phyloP scores from a whole-genome alignment of 2,329 filamentous ascomycete genomes.

The Aureobasidium vineae region DNA sequence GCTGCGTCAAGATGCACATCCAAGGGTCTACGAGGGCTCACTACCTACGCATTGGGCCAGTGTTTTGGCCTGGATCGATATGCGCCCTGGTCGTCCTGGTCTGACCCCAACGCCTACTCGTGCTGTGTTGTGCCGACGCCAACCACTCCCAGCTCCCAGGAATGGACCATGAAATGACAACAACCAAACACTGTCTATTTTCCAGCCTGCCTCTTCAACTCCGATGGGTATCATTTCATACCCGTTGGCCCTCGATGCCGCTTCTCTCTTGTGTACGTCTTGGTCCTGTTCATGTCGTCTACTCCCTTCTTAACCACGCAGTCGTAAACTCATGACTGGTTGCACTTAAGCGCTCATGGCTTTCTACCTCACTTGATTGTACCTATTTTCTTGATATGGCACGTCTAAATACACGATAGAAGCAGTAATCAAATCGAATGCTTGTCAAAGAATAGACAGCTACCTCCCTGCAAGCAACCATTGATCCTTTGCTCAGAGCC shows the following conservation, averaged over 20 bases:
- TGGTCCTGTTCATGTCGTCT: neutral
- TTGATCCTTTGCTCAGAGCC: neutral
- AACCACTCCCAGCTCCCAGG: neutral
- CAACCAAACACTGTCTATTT: constrained; percentile 1
- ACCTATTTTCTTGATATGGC: neutral
- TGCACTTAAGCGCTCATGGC: neutral
- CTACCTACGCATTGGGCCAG: neutral
- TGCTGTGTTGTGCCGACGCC: neutral
- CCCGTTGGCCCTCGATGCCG: neutral
- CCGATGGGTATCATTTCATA: neutral
- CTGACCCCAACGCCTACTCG: neutral
- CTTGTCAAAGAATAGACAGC: neutral
- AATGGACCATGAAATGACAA: constrained; percentile 6
- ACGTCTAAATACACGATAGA: neutral
- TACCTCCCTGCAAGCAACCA: neutral
- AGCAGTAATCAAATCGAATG: neutral
- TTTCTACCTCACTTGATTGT: neutral
- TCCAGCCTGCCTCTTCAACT: neutral
- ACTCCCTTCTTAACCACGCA: neutral
- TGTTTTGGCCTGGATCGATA: constrained; percentile 12
- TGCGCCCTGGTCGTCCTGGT: neutral
- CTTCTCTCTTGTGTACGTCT: neutral
- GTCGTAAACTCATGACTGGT: neutral
- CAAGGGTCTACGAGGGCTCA: neutral
- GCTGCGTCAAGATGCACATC: constrained; percentile 3